A percentile compares a stretch with the other conserved stretches of the same genome.
phyloP scores from a whole-genome alignment of 1,284 basidiomycete genomes.

The Fomes fomentarius region DNA sequence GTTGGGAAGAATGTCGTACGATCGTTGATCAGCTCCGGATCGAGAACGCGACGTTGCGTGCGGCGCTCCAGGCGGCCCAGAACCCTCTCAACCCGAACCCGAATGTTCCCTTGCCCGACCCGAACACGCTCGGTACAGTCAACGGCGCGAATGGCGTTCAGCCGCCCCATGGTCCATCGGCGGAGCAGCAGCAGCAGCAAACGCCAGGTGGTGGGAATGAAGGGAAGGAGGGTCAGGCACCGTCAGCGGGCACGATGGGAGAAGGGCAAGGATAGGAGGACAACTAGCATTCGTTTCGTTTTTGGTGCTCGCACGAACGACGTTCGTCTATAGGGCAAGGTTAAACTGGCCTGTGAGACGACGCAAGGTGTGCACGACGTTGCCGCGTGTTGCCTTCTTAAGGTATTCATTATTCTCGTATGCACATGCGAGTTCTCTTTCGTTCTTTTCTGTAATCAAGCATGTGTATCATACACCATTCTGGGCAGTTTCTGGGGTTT shows the following conservation, averaged over 20 bases:
- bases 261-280: constrained; percentile 10
- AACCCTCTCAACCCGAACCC: constrained; percentile 24
- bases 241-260: neutral
- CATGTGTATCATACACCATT: neutral
- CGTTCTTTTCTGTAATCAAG: neutral
- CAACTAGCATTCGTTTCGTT: neutral
- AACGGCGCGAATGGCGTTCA: constrained; percentile 14
- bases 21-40: constrained; percentile 81
- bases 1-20: constrained; percentile 84
- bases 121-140: neutral
- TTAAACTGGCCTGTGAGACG: no score
- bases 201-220: constrained; percentile 2
- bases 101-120: constrained; percentile 12
- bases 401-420: constrained; percentile 2
- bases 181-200: constrained; percentile 11
- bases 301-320: neutral
- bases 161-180: constrained; percentile 4
- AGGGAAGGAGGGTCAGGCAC: constrained; percentile 9
- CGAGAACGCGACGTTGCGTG: constrained; percentile 70
- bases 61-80: constrained; percentile 35
- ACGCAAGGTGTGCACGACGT: no score
- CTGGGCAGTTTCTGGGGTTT: no score
- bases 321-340: neutral
- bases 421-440: neutral
- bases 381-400: neutral